Evolutionary conservation across 2,329 filamentous ascomycete species (phyloP).

Genomic region (Pseudopyricularia javanii): DNA sequence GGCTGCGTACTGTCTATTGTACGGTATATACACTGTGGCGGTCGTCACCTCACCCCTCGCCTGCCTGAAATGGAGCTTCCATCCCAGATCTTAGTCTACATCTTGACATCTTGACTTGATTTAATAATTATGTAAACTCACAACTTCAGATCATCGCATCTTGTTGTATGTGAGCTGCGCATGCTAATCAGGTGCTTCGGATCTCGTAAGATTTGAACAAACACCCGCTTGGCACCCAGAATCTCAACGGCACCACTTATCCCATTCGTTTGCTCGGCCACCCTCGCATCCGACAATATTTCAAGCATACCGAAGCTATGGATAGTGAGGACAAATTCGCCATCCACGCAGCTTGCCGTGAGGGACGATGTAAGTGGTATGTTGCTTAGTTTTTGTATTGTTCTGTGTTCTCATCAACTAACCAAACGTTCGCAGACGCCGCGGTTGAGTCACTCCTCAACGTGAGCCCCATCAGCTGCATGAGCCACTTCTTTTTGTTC

Average conservation of each 20-base stretch:
- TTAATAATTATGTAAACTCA: background rate
- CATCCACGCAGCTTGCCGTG: slow-evolving; percentile 76
- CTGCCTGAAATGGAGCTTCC: background rate
- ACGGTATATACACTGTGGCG: background rate
- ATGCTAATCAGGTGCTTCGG: too few species aligned
- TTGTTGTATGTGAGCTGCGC: background rate
- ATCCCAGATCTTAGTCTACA: background rate
- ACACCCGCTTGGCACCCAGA: too few species aligned
- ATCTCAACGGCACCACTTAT: background rate
- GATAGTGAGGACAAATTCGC: slow-evolving; percentile 52
- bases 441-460: slow-evolving; percentile 65
- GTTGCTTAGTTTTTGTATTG: too few species aligned
- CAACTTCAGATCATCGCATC: background rate
- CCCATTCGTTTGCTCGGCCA: background rate
- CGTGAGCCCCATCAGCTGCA: slow-evolving; percentile 25
- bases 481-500: background rate
- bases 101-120: background rate
- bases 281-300: background rate
- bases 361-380: slow-evolving; percentile 58
- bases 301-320: slow-evolving; percentile 6
- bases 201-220: too few species aligned
- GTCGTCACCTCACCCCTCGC: background rate
- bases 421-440: slow-evolving; percentile 33
- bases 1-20: background rate
- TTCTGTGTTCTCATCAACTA: background rate